These are phyloP conservation scores for Cymbopogon flexuosus DNA, from an alignment of 202 grass and related monocot genomes.

Conservation along the genomic window DNA sequence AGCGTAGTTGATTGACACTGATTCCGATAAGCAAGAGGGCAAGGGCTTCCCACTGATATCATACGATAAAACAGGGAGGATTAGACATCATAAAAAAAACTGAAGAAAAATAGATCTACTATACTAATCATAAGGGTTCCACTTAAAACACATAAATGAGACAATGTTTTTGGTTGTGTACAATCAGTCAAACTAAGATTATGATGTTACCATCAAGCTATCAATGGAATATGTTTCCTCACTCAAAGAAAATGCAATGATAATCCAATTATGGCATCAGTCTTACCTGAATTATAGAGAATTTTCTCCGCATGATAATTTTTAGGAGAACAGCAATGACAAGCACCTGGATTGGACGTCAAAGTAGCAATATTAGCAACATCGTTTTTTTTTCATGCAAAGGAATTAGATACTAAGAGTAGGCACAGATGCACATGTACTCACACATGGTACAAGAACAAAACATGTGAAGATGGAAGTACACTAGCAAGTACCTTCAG, in stretches of 20 bases:
- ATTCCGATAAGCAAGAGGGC: slow-evolving; percentile 95
- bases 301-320: slow-evolving; percentile 80
- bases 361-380: slow-evolving; percentile 19
- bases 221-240: not conserved
- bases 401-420: not conserved
- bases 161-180: not conserved
- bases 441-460: not conserved
- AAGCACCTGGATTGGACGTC: slow-evolving; percentile 46
- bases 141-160: not conserved
- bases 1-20: slow-evolving; percentile 87
- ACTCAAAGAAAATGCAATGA: not conserved
- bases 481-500: slow-evolving; percentile 67
- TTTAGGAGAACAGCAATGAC: slow-evolving; percentile 93
- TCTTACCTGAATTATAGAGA: slow-evolving; percentile 88
- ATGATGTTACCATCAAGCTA: not conserved
- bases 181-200: not conserved
- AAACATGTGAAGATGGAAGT: slow-evolving; percentile 28
- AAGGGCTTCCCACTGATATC: slow-evolving; percentile 94
- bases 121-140: not conserved
- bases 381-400: slow-evolving; percentile 22
- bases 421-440: not conserved
- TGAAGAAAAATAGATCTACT: not conserved
- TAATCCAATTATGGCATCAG: not conserved
- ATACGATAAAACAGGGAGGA: slow-evolving; percentile 22
- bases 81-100: slow-evolving; percentile 27